Evolutionary conservation across 192 early-diverging fungal species (phyloP).

Genomic region (Diversispora eburnea): DNA sequence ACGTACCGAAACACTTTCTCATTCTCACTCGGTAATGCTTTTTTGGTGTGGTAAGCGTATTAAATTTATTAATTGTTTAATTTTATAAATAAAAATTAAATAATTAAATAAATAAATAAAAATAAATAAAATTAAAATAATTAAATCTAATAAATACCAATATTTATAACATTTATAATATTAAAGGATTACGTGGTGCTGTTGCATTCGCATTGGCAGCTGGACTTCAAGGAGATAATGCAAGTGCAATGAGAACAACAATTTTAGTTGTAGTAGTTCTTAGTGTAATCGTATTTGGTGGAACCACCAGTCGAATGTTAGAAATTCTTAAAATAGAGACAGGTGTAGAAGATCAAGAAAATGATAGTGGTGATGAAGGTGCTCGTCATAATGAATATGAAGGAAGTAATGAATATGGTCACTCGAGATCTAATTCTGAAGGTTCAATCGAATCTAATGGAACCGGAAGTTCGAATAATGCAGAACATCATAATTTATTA

Average conservation of each 20-base stretch:
- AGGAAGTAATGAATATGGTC: conserved; percentile 26
- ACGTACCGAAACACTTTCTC: conserved; percentile 47
- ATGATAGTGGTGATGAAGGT: conserved; percentile 47
- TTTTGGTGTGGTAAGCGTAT: conserved; percentile 76
- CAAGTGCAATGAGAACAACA: conserved; percentile 76
- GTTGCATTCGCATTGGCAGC: conserved; percentile 94
- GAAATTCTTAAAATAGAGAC: conserved; percentile 72
- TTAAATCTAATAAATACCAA: not conserved
- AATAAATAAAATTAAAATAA: not conserved
- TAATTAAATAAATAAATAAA: not conserved
- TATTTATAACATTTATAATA: not conserved
- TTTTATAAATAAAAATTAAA: not conserved
- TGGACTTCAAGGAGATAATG: conserved; percentile 67
- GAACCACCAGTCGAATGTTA: conserved; percentile 80
- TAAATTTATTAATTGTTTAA: not conserved
- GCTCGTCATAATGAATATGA: conserved; percentile 29
- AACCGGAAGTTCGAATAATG: conserved; percentile 23
- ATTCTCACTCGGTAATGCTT: conserved; percentile 85
- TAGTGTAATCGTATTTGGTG: conserved; percentile 88
- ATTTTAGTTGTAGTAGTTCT: conserved; percentile 91
- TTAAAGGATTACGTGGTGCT: conserved; percentile 73
- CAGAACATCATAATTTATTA: conserved; percentile 16
- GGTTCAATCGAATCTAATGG: conserved; percentile 32
- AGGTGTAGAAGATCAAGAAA: conserved; percentile 60
- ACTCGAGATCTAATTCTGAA: conserved; percentile 34